Percentiles rank a stretch among this genome's conserved stretches.
phyloP scores from a whole-genome alignment of 148 eudicot genomes.

The Oxyria digyna region DNA sequence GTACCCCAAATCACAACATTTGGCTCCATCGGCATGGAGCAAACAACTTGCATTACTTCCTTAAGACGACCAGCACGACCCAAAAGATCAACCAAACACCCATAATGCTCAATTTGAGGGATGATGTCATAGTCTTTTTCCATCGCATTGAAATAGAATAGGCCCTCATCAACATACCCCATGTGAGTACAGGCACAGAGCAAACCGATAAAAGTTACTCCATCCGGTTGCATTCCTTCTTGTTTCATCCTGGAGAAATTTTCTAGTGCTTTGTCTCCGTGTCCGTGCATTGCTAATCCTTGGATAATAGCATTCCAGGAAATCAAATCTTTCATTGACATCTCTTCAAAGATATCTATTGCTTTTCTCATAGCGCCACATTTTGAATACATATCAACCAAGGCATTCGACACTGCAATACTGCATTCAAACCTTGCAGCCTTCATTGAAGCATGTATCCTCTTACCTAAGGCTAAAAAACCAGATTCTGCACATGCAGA shows the following conservation, averaged over 20 bases:
- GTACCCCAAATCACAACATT: constrained; percentile 72
- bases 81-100: constrained; percentile 78
- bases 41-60: constrained; percentile 56
- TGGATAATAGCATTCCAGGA: constrained; percentile 86
- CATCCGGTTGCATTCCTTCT: constrained; percentile 64
- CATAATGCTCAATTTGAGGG: constrained; percentile 76
- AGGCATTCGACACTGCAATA: constrained; percentile 40
- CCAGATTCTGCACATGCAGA: constrained; percentile 84
- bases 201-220: constrained; percentile 63
- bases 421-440: constrained; percentile 28
- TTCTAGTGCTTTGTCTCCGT: constrained; percentile 54
- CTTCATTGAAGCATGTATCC: constrained; percentile 46
- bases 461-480: constrained; percentile 49
- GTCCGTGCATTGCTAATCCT: constrained; percentile 80
- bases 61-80: constrained; percentile 72
- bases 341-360: constrained; percentile 36
- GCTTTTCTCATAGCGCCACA: constrained; percentile 57
- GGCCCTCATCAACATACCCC: constrained; percentile 54
- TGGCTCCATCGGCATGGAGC: constrained; percentile 72
- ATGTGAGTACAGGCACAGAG: constrained; percentile 87
- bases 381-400: constrained; percentile 85
- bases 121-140: constrained; percentile 44
- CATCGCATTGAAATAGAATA: constrained; percentile 55
- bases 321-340: constrained; percentile 53
- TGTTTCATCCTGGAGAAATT: constrained; percentile 49